Evolutionary conservation across 2,329 filamentous ascomycete genomes (phyloP).

Genomic region (Tricladium varicosporioides): DNA sequence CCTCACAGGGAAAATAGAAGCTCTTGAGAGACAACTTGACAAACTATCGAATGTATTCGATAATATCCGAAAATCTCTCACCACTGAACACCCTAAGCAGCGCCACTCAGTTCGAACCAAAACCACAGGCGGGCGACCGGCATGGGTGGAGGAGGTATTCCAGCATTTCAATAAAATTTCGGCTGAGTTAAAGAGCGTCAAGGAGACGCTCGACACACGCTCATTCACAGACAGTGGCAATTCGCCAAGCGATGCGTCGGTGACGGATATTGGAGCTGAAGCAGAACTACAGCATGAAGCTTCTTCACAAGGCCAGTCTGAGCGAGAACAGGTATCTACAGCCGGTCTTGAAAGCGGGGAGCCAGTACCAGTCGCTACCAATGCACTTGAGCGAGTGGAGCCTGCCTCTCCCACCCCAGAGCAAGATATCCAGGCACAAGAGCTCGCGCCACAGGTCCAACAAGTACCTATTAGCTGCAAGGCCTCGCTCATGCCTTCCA

Average conservation of each 20-base stretch:
- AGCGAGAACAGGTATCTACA: neutral
- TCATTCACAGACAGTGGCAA: too few relatives aligned
- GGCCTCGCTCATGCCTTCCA: neutral
- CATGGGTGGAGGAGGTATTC: slow-evolving; percentile 3
- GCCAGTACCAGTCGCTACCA: neutral
- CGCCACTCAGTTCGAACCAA: neutral
- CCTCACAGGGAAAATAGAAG: slow-evolving; percentile 3
- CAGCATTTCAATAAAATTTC: slow-evolving; percentile 6
- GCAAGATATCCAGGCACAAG: neutral
- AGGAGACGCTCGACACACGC: slow-evolving; percentile 4
- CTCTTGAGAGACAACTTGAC: slow-evolving; percentile 4
- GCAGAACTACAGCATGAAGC: neutral
- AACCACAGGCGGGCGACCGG: neutral
- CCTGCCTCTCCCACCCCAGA: neutral
- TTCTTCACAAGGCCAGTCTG: neutral
- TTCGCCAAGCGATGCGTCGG: too few relatives aligned
- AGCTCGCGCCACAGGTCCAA: neutral
- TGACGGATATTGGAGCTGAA: slow-evolving; percentile 4
- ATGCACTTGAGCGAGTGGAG: neutral
- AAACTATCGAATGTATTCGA: neutral
- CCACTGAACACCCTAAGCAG: slow-evolving; percentile 2
- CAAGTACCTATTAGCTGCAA: neutral
- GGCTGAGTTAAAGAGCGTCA: slow-evolving; percentile 4
- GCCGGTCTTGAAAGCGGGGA: neutral
- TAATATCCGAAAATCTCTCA: slow-evolving; percentile 6